Conservation (phyloP, 1,284 basidiomycete genomes). For the Fomes fomentarius region DNA sequence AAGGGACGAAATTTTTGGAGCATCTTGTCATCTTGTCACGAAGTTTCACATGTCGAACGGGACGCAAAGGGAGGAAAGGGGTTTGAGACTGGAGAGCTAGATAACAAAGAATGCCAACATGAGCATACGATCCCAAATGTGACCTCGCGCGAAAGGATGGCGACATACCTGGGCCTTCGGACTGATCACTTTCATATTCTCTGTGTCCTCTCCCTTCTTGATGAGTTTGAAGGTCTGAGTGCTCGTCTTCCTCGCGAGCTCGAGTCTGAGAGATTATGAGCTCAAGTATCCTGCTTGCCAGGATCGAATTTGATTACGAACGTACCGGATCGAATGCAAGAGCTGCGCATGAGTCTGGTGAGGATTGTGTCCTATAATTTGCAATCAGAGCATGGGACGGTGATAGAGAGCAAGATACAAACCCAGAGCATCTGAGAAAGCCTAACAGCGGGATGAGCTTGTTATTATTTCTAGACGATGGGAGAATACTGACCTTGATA, state of each 20-base stretch:
- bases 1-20: too few relatives aligned
- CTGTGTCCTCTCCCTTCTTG: neutral
- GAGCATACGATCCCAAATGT: neutral
- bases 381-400: neutral
- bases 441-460: neutral
- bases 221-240: neutral
- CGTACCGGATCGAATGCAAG: slow-evolving; percentile 18
- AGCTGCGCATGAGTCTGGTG: slow-evolving; percentile 19
- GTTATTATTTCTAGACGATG: neutral
- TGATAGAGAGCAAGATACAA: neutral
- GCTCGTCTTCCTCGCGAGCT: neutral
- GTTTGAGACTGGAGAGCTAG: neutral
- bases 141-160: neutral
- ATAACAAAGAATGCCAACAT: too few relatives aligned
- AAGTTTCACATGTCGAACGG: neutral
- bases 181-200: neutral
- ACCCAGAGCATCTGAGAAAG: neutral
- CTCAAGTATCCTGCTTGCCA: neutral
- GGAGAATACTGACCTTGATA: slow-evolving; percentile 10
- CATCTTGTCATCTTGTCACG: too few relatives aligned
- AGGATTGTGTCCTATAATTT: slow-evolving; percentile 13
- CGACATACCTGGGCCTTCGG: neutral
- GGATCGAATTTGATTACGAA: neutral
- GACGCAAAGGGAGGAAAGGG: neutral
- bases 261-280: neutral